phyloP scores from a whole-genome alignment of 306 rosid species.

The Luffa acutangula region DNA sequence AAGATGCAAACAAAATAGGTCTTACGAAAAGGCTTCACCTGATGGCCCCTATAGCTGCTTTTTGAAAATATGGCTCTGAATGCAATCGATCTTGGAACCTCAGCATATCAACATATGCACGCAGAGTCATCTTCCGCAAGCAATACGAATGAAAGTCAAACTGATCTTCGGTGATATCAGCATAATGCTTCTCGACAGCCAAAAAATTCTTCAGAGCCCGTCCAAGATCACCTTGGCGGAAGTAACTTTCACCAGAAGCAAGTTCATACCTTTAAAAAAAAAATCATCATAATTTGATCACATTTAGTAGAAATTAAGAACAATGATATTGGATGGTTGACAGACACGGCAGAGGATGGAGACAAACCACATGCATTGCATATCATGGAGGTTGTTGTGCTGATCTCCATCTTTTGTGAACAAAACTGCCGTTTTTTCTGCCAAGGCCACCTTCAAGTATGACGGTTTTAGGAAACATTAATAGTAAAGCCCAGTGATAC shows the following conservation, averaged over 20 bases:
- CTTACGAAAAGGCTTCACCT: conserved; percentile 36
- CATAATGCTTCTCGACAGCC: conserved; percentile 96
- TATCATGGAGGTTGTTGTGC: conserved; percentile 96
- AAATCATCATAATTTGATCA: not conserved
- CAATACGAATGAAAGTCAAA: conserved; percentile 98
- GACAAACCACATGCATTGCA: conserved; percentile 99
- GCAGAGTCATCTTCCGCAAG: conserved; percentile 94
- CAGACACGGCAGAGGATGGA: conserved; percentile 2
- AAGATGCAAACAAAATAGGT: conserved; percentile 3
- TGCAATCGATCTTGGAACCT: conserved; percentile 95
- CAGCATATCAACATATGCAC: conserved; percentile 96
- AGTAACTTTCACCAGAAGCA: conserved; percentile 90
- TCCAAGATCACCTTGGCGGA: conserved; percentile 93
- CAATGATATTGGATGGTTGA: not conserved
- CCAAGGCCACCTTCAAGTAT: conserved; percentile 61
- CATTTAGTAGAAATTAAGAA: not conserved
- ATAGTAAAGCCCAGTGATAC: conserved; percentile 13
- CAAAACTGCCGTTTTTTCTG: conserved; percentile 92
- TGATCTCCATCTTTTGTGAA: conserved; percentile 99
- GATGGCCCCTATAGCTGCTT: conserved; percentile 96
- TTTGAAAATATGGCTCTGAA: conserved; percentile 82
- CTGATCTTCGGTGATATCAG: conserved; percentile 94
- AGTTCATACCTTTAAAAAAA: conserved; percentile 73
- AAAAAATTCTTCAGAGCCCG: conserved; percentile 75
- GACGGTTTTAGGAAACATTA: conserved; percentile 6